Percentiles rank a stretch among this genome's conserved stretches.
phyloP scores from a whole-genome alignment of 805 yeast species.

The Clavispora vitiphila region DNA sequence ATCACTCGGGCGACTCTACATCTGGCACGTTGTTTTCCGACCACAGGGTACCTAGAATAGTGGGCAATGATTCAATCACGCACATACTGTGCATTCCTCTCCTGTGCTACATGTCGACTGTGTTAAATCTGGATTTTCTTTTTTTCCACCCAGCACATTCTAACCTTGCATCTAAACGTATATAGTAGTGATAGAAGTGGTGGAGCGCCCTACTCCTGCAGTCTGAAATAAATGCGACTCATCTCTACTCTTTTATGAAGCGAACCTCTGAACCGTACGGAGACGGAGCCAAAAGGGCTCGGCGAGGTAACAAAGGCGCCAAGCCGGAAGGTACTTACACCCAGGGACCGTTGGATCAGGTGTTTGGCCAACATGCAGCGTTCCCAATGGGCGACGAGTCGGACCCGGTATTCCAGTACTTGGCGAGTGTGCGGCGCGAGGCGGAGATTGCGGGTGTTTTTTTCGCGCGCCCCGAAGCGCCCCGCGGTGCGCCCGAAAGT shows the following conservation, averaged over 20 bases:
- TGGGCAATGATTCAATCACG: no score
- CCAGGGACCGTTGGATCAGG: conserved; percentile 21
- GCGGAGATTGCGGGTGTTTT: conserved; percentile 16
- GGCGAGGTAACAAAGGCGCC: not conserved
- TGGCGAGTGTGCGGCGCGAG: conserved; percentile 26
- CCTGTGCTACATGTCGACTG: no score
- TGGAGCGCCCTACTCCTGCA: not conserved
- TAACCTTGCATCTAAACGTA: not conserved
- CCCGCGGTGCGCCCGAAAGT: no score
- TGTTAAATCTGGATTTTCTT: no score
- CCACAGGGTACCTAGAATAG: no score
- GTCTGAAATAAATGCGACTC: not conserved
- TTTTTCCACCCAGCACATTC: no score
- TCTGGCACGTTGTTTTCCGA: no score
- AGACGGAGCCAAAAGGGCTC: not conserved
- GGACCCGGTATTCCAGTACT: conserved; percentile 20
- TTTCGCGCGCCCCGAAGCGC: not conserved
- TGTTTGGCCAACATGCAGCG: conserved; percentile 29
- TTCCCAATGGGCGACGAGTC: conserved; percentile 17
- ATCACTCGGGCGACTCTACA: no score
- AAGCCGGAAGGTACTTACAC: conserved; percentile 5
- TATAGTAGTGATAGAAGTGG: no score
- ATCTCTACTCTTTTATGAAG: not conserved
- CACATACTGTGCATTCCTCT: no score
- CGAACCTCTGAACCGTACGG: not conserved